phyloP scores from a whole-genome alignment of 1,284 basidiomycete genomes.

The Schizopora paradoxa region DNA sequence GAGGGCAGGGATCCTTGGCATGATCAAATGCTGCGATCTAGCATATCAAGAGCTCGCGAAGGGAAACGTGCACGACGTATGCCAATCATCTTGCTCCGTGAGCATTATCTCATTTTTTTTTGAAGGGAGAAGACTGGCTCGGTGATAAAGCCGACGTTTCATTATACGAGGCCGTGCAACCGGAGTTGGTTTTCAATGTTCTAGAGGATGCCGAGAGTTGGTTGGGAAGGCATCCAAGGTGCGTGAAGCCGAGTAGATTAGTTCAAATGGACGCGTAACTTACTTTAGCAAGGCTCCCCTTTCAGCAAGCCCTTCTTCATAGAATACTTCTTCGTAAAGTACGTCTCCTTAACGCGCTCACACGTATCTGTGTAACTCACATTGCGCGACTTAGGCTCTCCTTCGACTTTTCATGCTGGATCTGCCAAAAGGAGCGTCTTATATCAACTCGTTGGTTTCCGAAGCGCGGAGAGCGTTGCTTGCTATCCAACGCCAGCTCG shows the following conservation, averaged over 20 bases:
- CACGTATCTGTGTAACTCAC: background rate
- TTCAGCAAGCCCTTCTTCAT: constrained; percentile 4
- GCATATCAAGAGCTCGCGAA: constrained; percentile 76
- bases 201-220: constrained; percentile 54
- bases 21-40: constrained; percentile 81
- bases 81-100: constrained; percentile 27
- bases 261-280: constrained; percentile 18
- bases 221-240: constrained; percentile 46
- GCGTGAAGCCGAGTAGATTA: constrained; percentile 14
- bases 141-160: constrained; percentile 81
- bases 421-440: constrained; percentile 11
- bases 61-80: constrained; percentile 70
- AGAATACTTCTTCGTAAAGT: constrained; percentile 13
- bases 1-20: constrained; percentile 61
- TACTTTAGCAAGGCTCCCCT: constrained; percentile 1
- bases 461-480: constrained; percentile 39
- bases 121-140: constrained; percentile 82
- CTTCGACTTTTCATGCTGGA: constrained; percentile 10
- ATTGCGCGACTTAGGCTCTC: constrained; percentile 2
- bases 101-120: constrained; percentile 8
- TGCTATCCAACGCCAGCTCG: constrained; percentile 33
- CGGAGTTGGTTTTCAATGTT: constrained; percentile 49
- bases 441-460: constrained; percentile 28
- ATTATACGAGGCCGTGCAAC: constrained; percentile 66
- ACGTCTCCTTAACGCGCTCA: background rate